These are phyloP conservation scores for Colletotrichum cuscutae DNA, from an alignment of 2,329 filamentous ascomycete genomes.

Conservation along the genomic window DNA sequence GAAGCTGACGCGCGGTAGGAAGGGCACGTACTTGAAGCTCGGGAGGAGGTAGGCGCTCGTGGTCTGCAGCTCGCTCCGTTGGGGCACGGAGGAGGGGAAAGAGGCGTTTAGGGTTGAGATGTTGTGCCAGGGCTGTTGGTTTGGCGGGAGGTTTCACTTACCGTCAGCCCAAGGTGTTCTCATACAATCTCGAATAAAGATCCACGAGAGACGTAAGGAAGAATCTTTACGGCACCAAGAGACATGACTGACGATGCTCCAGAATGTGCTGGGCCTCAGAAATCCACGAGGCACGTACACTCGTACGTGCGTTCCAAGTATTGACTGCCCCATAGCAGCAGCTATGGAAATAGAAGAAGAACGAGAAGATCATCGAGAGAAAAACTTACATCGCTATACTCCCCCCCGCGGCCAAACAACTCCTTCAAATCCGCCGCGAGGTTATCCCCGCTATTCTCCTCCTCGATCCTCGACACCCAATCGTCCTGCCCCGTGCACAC, in stretches of 20 bases:
- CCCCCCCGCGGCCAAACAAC: conserved; percentile 72
- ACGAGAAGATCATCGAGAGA: not conserved
- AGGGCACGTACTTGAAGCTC: conserved; percentile 82
- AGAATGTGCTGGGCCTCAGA: too few relatives aligned
- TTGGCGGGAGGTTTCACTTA: conserved; percentile 39
- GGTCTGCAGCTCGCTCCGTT: conserved; percentile 56
- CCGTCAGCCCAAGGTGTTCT: conserved; percentile 42
- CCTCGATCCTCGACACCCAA: conserved; percentile 87
- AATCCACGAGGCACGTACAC: not conserved
- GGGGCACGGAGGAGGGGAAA: conserved; percentile 68
- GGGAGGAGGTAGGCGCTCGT: conserved; percentile 83
- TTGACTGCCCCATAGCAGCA: too few relatives aligned
- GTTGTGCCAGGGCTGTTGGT: conserved; percentile 81
- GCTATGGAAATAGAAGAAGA: not conserved
- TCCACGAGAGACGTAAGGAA: too few relatives aligned
- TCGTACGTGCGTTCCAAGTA: not conserved
- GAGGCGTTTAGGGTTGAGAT: conserved; percentile 82
- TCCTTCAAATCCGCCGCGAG: conserved; percentile 78
- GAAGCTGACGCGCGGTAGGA: conserved; percentile 71
- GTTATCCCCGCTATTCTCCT: conserved; percentile 76
- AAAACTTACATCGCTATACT: conserved; percentile 71
- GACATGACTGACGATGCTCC: not conserved
- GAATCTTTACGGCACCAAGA: not conserved
- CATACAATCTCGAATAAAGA: not conserved
- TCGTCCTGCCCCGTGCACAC: conserved; percentile 83